phyloP scores from a whole-genome alignment of 2,329 filamentous ascomycete genomes.

The Penicillium sp. region DNA sequence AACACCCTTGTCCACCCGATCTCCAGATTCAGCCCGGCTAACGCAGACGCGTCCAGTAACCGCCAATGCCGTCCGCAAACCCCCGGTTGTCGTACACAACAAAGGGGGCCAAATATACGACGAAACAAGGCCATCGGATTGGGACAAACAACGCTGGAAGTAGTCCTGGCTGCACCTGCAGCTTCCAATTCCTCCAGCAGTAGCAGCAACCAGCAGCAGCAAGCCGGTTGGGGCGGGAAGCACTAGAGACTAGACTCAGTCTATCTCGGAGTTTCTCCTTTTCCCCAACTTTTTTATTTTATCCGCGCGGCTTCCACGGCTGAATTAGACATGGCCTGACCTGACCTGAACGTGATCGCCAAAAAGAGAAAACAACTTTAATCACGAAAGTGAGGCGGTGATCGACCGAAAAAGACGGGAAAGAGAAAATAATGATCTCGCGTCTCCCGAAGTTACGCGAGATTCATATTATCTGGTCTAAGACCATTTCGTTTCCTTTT shows the following conservation, averaged over 20 bases:
- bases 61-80: slow-evolving; percentile 34
- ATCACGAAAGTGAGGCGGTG: slow-evolving; percentile 18
- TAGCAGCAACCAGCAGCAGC: neutral
- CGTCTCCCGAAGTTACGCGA: slow-evolving; percentile 1
- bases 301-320: slow-evolving; percentile 18
- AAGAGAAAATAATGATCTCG: neutral
- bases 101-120: slow-evolving; percentile 38
- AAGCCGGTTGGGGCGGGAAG: neutral
- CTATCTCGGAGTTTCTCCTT: neutral
- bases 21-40: slow-evolving; percentile 26
- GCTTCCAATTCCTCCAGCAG: neutral
- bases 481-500: neutral
- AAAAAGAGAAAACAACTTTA: neutral
- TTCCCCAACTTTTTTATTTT: slow-evolving; percentile 1
- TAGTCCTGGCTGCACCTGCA: slow-evolving; percentile 16
- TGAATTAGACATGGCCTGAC: neutral
- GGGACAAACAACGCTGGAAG: slow-evolving; percentile 42
- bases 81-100: slow-evolving; percentile 36
- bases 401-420: slow-evolving; percentile 2
- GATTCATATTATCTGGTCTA: neutral
- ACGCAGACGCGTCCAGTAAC: slow-evolving; percentile 17
- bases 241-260: neutral
- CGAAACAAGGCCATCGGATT: slow-evolving; percentile 37
- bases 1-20: slow-evolving; percentile 13
- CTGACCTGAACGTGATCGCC: neutral